Conservation (phyloP, 2,329 filamentous ascomycete species). For the Verticillium albo-atrum region DNA sequence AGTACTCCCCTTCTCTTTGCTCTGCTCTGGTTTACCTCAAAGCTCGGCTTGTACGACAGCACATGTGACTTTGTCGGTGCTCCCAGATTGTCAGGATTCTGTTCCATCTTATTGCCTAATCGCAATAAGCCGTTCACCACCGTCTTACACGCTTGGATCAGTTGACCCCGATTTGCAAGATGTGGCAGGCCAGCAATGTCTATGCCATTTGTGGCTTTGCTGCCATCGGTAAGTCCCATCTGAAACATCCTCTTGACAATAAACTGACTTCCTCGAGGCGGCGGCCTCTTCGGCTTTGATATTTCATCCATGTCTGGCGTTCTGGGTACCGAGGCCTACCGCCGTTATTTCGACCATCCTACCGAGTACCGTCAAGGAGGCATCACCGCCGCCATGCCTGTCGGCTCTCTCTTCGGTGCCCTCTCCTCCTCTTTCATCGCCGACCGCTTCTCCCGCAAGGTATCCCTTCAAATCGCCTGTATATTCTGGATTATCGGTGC, state of each 20-base stretch:
- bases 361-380: constrained; percentile 57
- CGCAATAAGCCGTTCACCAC: too few relatives aligned
- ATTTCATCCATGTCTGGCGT: constrained; percentile 70
- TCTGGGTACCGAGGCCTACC: constrained; percentile 64
- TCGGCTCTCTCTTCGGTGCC: constrained; percentile 62
- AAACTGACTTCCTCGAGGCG: constrained; percentile 38
- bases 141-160: not conserved
- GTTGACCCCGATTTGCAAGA: constrained; percentile 7
- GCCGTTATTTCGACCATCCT: constrained; percentile 65
- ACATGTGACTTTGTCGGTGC: not conserved
- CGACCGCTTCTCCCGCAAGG: constrained; percentile 44
- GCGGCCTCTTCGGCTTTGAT: constrained; percentile 73
- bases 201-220: constrained; percentile 60
- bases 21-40: not conserved
- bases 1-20: not conserved
- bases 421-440: constrained; percentile 46
- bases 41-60: not conserved
- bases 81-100: not conserved
- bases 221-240: constrained; percentile 54
- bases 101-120: not conserved
- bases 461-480: constrained; percentile 43
- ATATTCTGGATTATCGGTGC: constrained; percentile 47
- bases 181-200: constrained; percentile 45
- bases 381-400: constrained; percentile 71
- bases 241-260: not conserved